Conservation (phyloP, 1,284 basidiomycete species). For the Tilletia setariae region DNA sequence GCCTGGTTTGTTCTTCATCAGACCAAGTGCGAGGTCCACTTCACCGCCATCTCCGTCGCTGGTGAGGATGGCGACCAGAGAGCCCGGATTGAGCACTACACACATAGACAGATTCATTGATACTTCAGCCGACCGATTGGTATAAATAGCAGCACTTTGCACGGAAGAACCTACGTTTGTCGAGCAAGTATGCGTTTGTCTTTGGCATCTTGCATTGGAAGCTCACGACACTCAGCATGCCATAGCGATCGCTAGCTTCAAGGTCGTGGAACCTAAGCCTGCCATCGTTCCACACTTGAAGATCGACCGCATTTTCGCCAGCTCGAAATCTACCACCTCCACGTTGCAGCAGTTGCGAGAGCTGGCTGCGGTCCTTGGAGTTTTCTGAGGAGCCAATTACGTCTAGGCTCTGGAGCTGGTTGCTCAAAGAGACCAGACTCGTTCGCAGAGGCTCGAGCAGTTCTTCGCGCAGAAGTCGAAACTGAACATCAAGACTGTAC, state of each 20-base stretch:
- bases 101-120: slow-evolving; percentile 57
- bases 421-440: slow-evolving; percentile 59
- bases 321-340: slow-evolving; percentile 42
- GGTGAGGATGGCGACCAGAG: slow-evolving; percentile 63
- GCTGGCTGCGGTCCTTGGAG: slow-evolving; percentile 18
- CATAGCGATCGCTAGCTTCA: slow-evolving; percentile 23
- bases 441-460: slow-evolving; percentile 57
- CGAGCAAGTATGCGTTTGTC: not conserved
- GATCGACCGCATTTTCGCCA: slow-evolving; percentile 58
- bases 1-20: slow-evolving; percentile 58
- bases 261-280: slow-evolving; percentile 58
- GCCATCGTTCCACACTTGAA: slow-evolving; percentile 64
- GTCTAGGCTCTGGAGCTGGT: slow-evolving; percentile 55
- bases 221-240: not conserved
- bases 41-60: slow-evolving; percentile 39
- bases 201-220: not conserved
- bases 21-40: slow-evolving; percentile 59
- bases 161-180: not conserved
- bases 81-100: slow-evolving; percentile 62
- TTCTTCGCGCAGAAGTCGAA: slow-evolving; percentile 68
- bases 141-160: not conserved
- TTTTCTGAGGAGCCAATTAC: too few species aligned
- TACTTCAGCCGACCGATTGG: not conserved
- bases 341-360: slow-evolving; percentile 25
- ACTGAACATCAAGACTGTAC: slow-evolving; percentile 64